These are phyloP conservation scores for Dictyostelium firmibasis DNA, from an alignment of 78 protist genomes.

Conservation along the genomic window DNA sequence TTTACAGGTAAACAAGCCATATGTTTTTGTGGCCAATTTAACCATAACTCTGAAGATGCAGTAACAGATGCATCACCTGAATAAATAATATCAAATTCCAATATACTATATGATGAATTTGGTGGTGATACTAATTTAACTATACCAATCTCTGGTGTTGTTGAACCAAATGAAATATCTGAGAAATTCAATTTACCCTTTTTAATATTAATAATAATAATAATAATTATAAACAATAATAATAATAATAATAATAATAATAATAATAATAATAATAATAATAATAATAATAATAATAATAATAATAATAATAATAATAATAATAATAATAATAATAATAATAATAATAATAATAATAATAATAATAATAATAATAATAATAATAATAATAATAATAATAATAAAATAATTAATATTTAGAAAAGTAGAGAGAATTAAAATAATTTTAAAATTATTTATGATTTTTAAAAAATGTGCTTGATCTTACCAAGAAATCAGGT, in stretches of 20 bases:
- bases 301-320: too few species aligned
- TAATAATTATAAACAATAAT: neutral
- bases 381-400: too few species aligned
- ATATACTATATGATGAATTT: conserved; percentile 44
- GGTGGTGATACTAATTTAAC: conserved; percentile 34
- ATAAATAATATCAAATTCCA: conserved; percentile 64
- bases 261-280: neutral
- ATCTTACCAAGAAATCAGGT: conserved; percentile 69
- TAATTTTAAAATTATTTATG: too few species aligned
- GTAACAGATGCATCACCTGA: conserved; percentile 72
- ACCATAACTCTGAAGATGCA: conserved; percentile 47
- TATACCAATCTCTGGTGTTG: conserved; percentile 74
- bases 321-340: too few species aligned
- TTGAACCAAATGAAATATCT: conserved; percentile 51
- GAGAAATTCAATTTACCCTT: conserved; percentile 62
- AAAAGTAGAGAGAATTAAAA: too few species aligned
- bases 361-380: too few species aligned
- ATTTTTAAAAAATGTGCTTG: too few species aligned
- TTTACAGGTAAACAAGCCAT: conserved; percentile 73
- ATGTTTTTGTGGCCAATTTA: conserved; percentile 78
- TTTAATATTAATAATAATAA: neutral
- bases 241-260: neutral
- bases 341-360: too few species aligned
- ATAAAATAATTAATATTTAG: too few species aligned
- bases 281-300: too few species aligned